Conservation (phyloP, 352 stramenopile genomes). For the Phytophthora citricola region DNA sequence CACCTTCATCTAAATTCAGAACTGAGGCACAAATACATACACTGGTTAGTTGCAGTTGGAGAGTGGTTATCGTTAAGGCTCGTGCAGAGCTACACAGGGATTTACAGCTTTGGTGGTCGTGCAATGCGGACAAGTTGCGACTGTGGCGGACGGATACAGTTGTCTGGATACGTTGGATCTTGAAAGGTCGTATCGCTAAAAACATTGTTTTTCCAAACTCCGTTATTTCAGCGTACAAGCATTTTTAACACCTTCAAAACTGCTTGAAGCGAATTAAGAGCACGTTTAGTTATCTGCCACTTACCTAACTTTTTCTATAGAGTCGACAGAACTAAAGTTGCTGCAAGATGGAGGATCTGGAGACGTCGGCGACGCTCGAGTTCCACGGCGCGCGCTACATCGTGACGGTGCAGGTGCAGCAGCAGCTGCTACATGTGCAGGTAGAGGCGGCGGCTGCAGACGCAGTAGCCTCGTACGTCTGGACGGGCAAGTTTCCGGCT, state of each 20-base stretch:
- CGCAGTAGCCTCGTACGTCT: slow-evolving; percentile 36
- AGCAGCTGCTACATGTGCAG: slow-evolving; percentile 72
- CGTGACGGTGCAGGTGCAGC: slow-evolving; percentile 66
- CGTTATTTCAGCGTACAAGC: background rate
- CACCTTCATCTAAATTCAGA: slow-evolving; percentile 18
- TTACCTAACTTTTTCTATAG: background rate
- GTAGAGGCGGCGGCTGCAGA: slow-evolving; percentile 46
- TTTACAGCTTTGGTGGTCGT: background rate
- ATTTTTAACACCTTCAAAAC: background rate
- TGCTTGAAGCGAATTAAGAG: background rate
- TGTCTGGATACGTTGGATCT: slow-evolving; percentile 20
- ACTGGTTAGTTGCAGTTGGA: background rate
- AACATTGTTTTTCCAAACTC: slow-evolving; percentile 1
- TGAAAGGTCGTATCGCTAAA: slow-evolving; percentile 24
- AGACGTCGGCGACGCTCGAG: slow-evolving; percentile 65
- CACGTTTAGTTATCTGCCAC: background rate
- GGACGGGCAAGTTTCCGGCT: slow-evolving; percentile 69
- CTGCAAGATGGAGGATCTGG: slow-evolving; percentile 56
- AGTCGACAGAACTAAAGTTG: slow-evolving; percentile 14
- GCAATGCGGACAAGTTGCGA: slow-evolving; percentile 19
- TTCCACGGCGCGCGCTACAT: slow-evolving; percentile 82
- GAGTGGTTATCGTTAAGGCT: no score
- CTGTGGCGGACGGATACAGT: slow-evolving; percentile 9
- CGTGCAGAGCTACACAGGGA: background rate
- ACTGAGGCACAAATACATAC: no score